Percentiles rank a stretch among this genome's conserved stretches.
These are phyloP conservation scores for Austroboletus novae-zelandiae DNA, from an alignment of 1,284 basidiomycete species.

Conservation along the genomic window DNA sequence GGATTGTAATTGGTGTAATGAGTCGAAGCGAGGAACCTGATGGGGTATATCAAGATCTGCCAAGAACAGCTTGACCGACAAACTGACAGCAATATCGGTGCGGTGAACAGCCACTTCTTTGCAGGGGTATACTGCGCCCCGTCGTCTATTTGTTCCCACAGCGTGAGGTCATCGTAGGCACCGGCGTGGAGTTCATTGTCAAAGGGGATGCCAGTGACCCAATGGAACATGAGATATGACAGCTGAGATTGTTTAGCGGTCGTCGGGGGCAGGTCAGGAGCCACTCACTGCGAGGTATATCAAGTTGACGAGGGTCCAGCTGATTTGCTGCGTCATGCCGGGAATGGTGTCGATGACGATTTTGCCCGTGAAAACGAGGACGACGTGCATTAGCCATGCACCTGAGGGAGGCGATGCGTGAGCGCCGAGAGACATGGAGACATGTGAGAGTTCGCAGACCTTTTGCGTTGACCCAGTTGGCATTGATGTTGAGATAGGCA, in stretches of 20 bases:
- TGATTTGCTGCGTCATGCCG: conserved; percentile 90
- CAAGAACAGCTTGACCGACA: conserved; percentile 17
- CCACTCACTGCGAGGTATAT: conserved; percentile 84
- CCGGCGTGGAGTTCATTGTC: conserved; percentile 85
- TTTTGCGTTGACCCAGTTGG: conserved; percentile 98
- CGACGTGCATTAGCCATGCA: conserved; percentile 97
- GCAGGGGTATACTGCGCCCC: conserved; percentile 98
- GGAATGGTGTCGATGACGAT: conserved; percentile 93
- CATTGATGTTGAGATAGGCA: conserved; percentile 88
- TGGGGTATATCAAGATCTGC: not conserved
- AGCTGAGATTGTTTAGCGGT: conserved; percentile 51
- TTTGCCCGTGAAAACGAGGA: conserved; percentile 90
- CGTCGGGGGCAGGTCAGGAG: not conserved
- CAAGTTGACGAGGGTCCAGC: conserved; percentile 95
- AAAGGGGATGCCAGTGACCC: conserved; percentile 96
- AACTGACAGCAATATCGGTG: conserved; percentile 86
- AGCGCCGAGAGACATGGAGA: conserved; percentile 1
- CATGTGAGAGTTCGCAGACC: conserved; percentile 50
- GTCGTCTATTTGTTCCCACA: conserved; percentile 99
- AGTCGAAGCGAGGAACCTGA: conserved; percentile 93
- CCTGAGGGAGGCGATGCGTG: conserved; percentile 45
- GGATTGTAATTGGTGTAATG: conserved; percentile 98
- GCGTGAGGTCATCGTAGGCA: conserved; percentile 94
- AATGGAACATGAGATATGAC: conserved; percentile 98
- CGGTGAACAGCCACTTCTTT: conserved; percentile 95